These are phyloP conservation scores for Bretziella fagacearum DNA, from an alignment of 2,329 filamentous ascomycete genomes.

Conservation along the genomic window DNA sequence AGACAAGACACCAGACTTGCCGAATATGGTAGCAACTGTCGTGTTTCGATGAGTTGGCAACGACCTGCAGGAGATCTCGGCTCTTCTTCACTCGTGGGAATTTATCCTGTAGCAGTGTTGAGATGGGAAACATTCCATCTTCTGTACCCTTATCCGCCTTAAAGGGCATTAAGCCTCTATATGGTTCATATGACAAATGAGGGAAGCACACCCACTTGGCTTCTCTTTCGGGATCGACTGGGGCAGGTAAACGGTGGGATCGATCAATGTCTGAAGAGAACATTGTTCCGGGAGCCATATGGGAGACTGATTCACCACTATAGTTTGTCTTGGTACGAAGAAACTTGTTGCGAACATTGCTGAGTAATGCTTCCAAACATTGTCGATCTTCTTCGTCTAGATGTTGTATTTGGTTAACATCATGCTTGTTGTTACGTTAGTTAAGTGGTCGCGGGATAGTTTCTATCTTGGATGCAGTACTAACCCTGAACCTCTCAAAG, in stretches of 20 bases:
- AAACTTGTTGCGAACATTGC: background rate
- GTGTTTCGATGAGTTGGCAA: constrained; percentile 18
- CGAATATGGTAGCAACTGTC: constrained; percentile 30
- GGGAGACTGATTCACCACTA: background rate
- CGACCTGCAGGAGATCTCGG: constrained; percentile 4
- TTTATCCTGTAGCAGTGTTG: constrained; percentile 27
- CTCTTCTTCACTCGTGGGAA: background rate
- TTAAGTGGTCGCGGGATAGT: background rate
- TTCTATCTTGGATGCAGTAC: no score
- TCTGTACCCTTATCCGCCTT: constrained; percentile 18
- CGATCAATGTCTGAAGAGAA: background rate
- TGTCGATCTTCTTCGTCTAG: background rate
- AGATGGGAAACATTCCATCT: constrained; percentile 24
- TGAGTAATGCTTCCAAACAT: background rate
- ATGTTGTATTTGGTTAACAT: background rate
- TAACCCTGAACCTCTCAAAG: background rate
- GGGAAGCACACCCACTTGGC: constrained; percentile 30
- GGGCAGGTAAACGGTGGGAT: background rate
- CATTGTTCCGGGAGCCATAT: background rate
- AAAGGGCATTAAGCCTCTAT: constrained; percentile 22
- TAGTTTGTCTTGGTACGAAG: background rate
- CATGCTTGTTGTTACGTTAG: background rate
- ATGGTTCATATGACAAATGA: constrained; percentile 30
- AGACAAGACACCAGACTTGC: constrained; percentile 31
- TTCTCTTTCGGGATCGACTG: background rate